These are phyloP conservation scores for Teunomyces aglyptinius DNA, from an alignment of 805 yeast species.

Conservation along the genomic window DNA sequence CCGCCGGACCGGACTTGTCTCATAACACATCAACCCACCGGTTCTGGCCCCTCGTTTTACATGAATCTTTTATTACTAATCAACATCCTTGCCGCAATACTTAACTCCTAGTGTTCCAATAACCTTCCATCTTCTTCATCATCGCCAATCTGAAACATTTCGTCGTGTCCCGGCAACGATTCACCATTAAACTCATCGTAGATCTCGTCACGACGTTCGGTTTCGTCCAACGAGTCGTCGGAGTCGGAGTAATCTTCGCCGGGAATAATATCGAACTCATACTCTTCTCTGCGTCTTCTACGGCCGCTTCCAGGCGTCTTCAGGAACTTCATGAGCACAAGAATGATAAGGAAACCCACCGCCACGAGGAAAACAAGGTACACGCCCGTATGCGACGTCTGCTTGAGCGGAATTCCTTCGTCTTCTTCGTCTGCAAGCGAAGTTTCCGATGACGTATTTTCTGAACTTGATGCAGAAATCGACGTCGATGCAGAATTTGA, in stretches of 20 bases:
- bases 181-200: conserved; percentile 27
- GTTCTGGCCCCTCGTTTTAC: too few species aligned
- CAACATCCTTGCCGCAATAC: conserved; percentile 2
- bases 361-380: conserved; percentile 60
- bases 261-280: conserved; percentile 75
- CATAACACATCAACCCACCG: neutral
- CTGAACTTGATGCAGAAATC: neutral
- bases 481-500: neutral
- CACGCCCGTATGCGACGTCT: conserved; percentile 50
- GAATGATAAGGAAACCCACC: conserved; percentile 52
- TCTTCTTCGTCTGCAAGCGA: conserved; percentile 4
- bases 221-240: conserved; percentile 34
- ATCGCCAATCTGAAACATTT: conserved; percentile 40
- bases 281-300: conserved; percentile 65
- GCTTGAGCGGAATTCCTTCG: conserved; percentile 27
- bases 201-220: conserved; percentile 21
- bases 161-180: conserved; percentile 34
- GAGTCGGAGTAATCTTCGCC: conserved; percentile 55
- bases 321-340: conserved; percentile 46
- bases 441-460: neutral
- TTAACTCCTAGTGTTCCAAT: neutral
- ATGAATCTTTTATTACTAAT: neutral
- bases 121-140: conserved; percentile 21
- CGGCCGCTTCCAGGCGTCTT: conserved; percentile 38
- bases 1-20: neutral